phyloP scores from a whole-genome alignment of 768 basidiomycete species.

The Rhizopogon rudus region DNA sequence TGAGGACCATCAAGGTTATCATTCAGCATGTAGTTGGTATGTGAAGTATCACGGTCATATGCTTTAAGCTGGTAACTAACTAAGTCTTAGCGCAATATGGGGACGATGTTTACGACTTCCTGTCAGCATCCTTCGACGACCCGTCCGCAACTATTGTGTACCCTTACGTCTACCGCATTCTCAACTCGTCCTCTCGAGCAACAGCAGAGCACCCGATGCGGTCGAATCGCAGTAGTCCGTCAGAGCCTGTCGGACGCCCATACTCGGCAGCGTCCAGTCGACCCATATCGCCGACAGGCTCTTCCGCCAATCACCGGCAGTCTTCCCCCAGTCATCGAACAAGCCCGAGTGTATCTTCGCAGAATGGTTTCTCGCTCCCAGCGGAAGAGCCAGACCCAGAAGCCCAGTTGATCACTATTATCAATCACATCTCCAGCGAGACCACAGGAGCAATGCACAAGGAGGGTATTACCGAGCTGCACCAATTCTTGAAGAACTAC shows the following conservation, averaged over 20 bases:
- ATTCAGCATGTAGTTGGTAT: slow-evolving; percentile 94
- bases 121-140: slow-evolving; percentile 89
- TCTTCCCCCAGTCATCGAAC: slow-evolving; percentile 61
- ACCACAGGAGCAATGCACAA: slow-evolving; percentile 87
- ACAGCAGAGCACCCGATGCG: slow-evolving; percentile 30
- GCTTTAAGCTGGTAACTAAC: slow-evolving; percentile 7
- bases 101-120: slow-evolving; percentile 85
- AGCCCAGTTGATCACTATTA: slow-evolving; percentile 74
- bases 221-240: slow-evolving; percentile 16
- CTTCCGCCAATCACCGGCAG: slow-evolving; percentile 49
- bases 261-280: slow-evolving; percentile 61
- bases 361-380: slow-evolving; percentile 47
- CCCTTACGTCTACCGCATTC: slow-evolving; percentile 89
- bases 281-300: slow-evolving; percentile 68
- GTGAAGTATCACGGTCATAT: slow-evolving; percentile 26
- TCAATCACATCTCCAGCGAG: slow-evolving; percentile 84
- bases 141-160: slow-evolving; percentile 98
- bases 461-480: slow-evolving; percentile 91
- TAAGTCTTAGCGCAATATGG: slow-evolving; percentile 64
- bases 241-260: slow-evolving; percentile 38
- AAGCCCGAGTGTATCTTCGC: slow-evolving; percentile 65
- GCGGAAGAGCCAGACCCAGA: slow-evolving; percentile 85
- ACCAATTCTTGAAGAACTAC: slow-evolving; percentile 88
- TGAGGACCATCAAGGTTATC: slow-evolving; percentile 96
- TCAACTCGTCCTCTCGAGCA: slow-evolving; percentile 59